Percentiles rank a stretch among this genome's conserved stretches.
Conservation (phyloP, 2,329 filamentous ascomycete genomes). For the Curvularia verruculosa region DNA sequence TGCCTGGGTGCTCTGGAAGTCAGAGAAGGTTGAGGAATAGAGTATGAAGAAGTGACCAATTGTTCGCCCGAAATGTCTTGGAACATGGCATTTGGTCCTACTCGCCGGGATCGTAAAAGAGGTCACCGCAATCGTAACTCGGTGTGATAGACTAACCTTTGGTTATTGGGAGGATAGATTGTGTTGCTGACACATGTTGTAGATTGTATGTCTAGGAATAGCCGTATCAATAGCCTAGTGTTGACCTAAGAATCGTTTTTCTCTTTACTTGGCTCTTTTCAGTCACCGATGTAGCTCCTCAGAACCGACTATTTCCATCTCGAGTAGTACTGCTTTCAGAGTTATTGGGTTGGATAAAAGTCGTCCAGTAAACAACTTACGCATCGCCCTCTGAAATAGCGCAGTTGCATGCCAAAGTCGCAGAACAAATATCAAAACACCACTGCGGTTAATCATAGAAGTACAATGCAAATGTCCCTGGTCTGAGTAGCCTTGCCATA, state of each 20-base stretch:
- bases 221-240: neutral
- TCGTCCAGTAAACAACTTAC: neutral
- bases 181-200: neutral
- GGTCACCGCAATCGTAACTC: neutral
- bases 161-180: neutral
- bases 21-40: conserved; percentile 27
- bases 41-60: neutral
- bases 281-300: neutral
- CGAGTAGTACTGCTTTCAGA: neutral
- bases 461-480: neutral
- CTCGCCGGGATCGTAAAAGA: neutral
- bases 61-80: neutral
- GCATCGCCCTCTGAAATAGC: neutral
- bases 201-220: neutral
- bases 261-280: neutral
- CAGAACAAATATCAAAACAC: neutral
- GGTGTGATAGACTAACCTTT: neutral
- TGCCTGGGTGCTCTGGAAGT: conserved; percentile 52
- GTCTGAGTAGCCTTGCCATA: neutral
- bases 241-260: neutral
- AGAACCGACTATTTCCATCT: neutral
- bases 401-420: neutral
- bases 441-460: neutral
- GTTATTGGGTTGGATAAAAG: neutral
- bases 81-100: neutral